Evolutionary conservation across 2,329 filamentous ascomycete genomes (phyloP).

Genomic region (Daldinia sp.): DNA sequence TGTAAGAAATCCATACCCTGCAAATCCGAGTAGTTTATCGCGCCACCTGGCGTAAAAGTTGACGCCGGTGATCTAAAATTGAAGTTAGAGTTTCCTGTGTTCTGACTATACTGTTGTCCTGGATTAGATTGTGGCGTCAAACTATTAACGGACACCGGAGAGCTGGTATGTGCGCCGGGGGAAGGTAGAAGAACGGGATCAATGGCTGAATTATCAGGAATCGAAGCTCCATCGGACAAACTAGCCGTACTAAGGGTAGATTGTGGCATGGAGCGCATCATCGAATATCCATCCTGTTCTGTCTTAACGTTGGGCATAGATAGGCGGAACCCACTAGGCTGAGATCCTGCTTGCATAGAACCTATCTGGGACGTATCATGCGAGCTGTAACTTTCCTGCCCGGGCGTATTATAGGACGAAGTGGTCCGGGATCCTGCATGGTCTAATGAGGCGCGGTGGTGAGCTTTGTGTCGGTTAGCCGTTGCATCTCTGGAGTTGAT

Average conservation of each 20-base stretch:
- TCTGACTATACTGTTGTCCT: conserved; percentile 34
- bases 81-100: conserved; percentile 36
- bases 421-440: conserved; percentile 36
- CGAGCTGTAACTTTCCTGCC: conserved; percentile 40
- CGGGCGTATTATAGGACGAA: conserved; percentile 35
- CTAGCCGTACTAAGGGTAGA: conserved; percentile 51
- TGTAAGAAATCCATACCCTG: conserved; percentile 65
- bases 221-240: conserved; percentile 48
- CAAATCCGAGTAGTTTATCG: conserved; percentile 55
- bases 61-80: conserved; percentile 42
- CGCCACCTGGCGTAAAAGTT: conserved; percentile 43
- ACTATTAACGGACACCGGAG: conserved; percentile 47
- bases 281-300: conserved; percentile 51
- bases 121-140: conserved; percentile 48
- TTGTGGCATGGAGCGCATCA: conserved; percentile 52
- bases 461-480: conserved; percentile 42
- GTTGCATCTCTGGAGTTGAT: conserved; percentile 46
- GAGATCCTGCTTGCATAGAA: conserved; percentile 37
- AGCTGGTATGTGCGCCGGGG: conserved; percentile 49
- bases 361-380: conserved; percentile 39
- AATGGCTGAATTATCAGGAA: conserved; percentile 49
- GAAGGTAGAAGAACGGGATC: conserved; percentile 58
- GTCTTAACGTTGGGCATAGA: conserved; percentile 48
- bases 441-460: conserved; percentile 37
- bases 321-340: conserved; percentile 43